A percentile compares a stretch with the other conserved stretches of the same genome.
Evolutionary conservation across 305 asterid genomes (phyloP).

Genomic region (Salvia sclarea): DNA sequence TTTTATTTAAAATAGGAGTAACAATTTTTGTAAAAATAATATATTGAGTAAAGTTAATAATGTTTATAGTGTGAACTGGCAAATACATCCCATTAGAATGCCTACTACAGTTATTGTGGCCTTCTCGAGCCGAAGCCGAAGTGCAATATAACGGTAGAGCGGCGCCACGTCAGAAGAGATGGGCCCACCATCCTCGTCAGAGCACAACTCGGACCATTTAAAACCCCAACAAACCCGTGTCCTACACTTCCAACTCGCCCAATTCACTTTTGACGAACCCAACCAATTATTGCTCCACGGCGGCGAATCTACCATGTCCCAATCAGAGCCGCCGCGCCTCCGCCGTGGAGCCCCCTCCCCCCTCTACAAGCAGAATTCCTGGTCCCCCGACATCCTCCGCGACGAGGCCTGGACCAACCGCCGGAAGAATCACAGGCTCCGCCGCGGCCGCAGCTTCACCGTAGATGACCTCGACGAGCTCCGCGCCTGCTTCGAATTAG

Average conservation of each 20-base stretch:
- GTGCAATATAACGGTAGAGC: too few relatives aligned
- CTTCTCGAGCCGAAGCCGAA: too few relatives aligned
- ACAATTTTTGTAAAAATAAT: too few relatives aligned
- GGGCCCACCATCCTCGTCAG: conserved; percentile 14
- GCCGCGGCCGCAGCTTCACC: conserved; percentile 51
- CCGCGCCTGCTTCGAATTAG: conserved; percentile 56
- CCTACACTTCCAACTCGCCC: conserved; percentile 30
- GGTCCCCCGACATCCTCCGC: conserved; percentile 55
- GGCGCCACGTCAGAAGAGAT: conserved; percentile 15
- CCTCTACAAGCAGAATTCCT: conserved; percentile 51
- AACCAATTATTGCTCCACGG: background rate
- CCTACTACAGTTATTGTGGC: too few relatives aligned
- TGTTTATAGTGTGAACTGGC: too few relatives aligned
- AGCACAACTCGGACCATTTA: conserved; percentile 19
- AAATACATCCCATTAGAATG: too few relatives aligned
- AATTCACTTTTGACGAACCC: background rate
- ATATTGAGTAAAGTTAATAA: too few relatives aligned
- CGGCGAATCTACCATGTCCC: conserved; percentile 37
- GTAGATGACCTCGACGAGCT: conserved; percentile 61
- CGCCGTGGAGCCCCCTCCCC: conserved; percentile 37
- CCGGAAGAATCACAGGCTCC: conserved; percentile 31
- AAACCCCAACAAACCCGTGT: conserved; percentile 17
- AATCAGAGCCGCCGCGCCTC: conserved; percentile 38
- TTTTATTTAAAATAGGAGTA: too few relatives aligned
- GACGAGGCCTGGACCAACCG: conserved; percentile 58